A percentile compares a stretch with the other conserved stretches of the same genome.
Evolutionary conservation across 768 basidiomycete species (phyloP).

Genomic region (Leccinellum rugosiceps): DNA sequence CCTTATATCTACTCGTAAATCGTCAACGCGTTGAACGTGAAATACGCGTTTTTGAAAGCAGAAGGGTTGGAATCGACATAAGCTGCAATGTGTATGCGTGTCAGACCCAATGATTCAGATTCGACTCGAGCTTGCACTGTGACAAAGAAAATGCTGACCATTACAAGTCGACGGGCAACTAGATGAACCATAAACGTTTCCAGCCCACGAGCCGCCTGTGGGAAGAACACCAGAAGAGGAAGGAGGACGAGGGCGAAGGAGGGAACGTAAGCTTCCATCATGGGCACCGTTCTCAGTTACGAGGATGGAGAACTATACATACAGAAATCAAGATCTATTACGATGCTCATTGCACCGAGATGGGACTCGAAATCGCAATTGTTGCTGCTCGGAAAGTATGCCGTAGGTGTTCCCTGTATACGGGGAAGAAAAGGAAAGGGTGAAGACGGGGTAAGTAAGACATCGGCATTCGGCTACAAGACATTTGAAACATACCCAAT

Average conservation of each 20-base stretch:
- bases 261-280: neutral
- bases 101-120: conserved; percentile 6
- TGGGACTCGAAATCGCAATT: conserved; percentile 54
- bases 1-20: conserved; percentile 33
- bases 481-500: conserved; percentile 20
- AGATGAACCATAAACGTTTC: conserved; percentile 19
- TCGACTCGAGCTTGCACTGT: neutral
- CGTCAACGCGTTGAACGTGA: conserved; percentile 35
- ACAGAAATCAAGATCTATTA: conserved; percentile 50
- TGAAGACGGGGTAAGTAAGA: neutral
- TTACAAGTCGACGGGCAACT: conserved; percentile 30
- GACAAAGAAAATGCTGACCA: conserved; percentile 13
- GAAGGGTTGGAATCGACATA: conserved; percentile 37
- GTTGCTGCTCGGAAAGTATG: conserved; percentile 54
- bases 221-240: neutral
- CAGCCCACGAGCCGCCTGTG: conserved; percentile 30
- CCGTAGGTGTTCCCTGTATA: conserved; percentile 53
- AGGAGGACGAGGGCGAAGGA: neutral
- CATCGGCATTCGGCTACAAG: neutral
- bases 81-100: neutral
- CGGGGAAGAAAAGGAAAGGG: neutral
- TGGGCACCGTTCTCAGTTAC: no score
- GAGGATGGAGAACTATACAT: no score
- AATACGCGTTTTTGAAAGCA: conserved; percentile 41
- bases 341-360: conserved; percentile 57